phyloP scores from a whole-genome alignment of 2,329 filamentous ascomycete genomes.

The Cladosporium halotolerans region DNA sequence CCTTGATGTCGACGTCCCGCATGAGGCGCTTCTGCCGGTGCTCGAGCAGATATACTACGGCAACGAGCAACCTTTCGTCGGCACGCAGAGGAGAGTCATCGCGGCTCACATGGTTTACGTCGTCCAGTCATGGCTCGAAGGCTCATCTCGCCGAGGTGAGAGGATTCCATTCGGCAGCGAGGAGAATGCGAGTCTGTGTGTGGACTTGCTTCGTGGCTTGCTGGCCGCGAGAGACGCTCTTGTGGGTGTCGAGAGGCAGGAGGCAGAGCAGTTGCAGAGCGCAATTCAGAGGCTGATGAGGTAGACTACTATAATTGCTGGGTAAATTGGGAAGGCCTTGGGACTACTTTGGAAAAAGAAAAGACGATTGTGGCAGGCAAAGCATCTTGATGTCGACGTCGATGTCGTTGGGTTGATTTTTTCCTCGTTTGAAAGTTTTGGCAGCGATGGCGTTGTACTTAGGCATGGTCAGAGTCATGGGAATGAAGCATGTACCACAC shows the following conservation, averaged over 20 bases:
- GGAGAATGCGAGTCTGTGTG: constrained; percentile 45
- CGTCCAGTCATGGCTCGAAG: constrained; percentile 54
- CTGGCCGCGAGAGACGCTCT: constrained; percentile 19
- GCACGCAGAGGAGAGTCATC: constrained; percentile 50
- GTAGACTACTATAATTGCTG: neutral
- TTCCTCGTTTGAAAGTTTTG: neutral
- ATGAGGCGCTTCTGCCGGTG: constrained; percentile 55
- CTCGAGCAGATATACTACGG: constrained; percentile 63
- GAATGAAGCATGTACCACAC: constrained; percentile 7
- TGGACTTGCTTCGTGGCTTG: constrained; percentile 23
- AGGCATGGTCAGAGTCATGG: constrained; percentile 2
- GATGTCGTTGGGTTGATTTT: neutral
- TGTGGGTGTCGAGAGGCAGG: constrained; percentile 17
- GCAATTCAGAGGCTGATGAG: constrained; percentile 9
- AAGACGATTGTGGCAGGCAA: neutral
- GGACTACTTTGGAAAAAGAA: neutral
- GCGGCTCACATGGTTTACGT: constrained; percentile 58
- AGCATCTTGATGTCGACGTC: neutral
- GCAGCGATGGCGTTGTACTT: constrained; percentile 11
- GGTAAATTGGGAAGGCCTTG: too few species aligned
- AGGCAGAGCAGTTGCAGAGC: constrained; percentile 18
- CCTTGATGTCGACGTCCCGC: constrained; percentile 55
- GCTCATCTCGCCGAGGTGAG: constrained; percentile 48
- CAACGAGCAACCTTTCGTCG: constrained; percentile 57
- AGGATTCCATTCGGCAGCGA: constrained; percentile 55